phyloP scores from a whole-genome alignment of 257 asterid species.

The Primulina huaijiensis region DNA sequence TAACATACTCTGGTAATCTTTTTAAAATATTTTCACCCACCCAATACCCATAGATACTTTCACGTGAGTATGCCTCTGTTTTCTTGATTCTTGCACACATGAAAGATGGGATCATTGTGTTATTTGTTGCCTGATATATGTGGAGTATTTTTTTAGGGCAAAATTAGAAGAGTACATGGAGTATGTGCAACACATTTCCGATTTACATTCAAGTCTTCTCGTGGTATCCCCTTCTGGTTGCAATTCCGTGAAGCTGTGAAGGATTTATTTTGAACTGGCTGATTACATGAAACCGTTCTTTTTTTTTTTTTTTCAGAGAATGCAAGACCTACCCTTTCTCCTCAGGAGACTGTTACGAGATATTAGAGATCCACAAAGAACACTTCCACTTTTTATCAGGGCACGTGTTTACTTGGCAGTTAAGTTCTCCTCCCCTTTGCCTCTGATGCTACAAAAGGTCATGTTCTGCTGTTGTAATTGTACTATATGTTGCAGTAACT shows the following conservation, averaged over 20 bases:
- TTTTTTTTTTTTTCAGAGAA: constrained; percentile 54
- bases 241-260: background rate
- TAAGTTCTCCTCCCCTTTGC: constrained; percentile 43
- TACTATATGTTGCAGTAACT: constrained; percentile 11
- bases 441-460: constrained; percentile 12
- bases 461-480: constrained; percentile 8
- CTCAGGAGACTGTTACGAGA: constrained; percentile 80
- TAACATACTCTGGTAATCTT: background rate
- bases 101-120: background rate
- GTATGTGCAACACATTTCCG: constrained; percentile 3
- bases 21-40: background rate
- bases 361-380: constrained; percentile 78
- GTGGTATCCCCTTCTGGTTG: constrained; percentile 1
- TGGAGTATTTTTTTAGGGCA: background rate
- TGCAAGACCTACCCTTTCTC: constrained; percentile 95
- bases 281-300: constrained; percentile 24
- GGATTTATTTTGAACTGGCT: constrained; percentile 18
- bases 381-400: constrained; percentile 73
- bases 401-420: constrained; percentile 92
- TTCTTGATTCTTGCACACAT: background rate
- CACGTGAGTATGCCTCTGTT: background rate
- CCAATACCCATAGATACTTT: background rate
- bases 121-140: background rate
- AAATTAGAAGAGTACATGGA: background rate
- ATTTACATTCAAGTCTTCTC: background rate